Evolutionary conservation across 108 stramenopile species (phyloP).

Genomic region (Aurantiochytrium sp.): DNA sequence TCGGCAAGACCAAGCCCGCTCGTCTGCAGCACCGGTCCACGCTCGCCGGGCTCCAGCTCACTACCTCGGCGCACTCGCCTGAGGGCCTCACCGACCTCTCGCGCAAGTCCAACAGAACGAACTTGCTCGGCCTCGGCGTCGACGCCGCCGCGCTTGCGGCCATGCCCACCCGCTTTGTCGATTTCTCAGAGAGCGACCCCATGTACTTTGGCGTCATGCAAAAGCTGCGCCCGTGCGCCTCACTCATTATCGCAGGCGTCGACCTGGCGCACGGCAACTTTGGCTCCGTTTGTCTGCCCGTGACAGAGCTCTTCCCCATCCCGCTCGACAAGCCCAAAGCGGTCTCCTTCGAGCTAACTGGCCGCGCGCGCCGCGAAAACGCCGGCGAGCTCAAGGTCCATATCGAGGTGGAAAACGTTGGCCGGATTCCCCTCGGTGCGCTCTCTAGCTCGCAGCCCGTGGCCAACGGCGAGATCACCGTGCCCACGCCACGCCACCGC

Average conservation of each 20-base stretch:
- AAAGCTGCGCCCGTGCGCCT: conserved; percentile 13
- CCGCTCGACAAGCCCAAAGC: neutral
- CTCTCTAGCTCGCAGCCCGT: neutral
- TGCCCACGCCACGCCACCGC: neutral
- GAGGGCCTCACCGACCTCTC: neutral
- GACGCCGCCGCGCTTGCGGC: neutral
- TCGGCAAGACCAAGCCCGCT: neutral
- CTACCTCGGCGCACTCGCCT: neutral
- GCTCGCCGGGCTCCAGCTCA: neutral
- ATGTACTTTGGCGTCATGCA: conserved; percentile 9
- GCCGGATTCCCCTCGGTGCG: neutral
- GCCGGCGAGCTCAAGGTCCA: conserved; percentile 13
- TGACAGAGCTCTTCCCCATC: conserved; percentile 3
- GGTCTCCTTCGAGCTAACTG: neutral
- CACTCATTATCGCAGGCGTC: conserved; percentile 3
- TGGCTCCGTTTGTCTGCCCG: neutral
- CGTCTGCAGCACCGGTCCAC: conserved; percentile 6
- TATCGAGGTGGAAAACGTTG: neutral
- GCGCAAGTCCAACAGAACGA: neutral
- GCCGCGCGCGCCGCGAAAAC: neutral
- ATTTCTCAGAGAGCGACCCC: neutral
- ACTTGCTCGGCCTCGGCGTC: neutral
- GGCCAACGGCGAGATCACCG: neutral
- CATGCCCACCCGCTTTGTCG: neutral
- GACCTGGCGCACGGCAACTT: neutral